phyloP scores from a whole-genome alignment of 2,329 filamentous ascomycete species.

The Calonectria henricotiae region DNA sequence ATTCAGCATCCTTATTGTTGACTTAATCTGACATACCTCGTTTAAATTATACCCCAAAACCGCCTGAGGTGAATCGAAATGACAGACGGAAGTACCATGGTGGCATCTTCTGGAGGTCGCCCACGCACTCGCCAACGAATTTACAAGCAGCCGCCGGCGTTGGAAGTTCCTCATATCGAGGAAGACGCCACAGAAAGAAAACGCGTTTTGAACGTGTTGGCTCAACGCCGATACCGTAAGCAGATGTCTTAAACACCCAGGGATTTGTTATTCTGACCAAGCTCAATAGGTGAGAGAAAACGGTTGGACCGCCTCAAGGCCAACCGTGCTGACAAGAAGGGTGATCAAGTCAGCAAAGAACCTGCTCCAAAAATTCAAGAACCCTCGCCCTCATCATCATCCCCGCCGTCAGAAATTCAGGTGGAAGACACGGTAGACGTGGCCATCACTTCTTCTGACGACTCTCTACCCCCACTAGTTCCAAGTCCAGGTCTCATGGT shows the following conservation, averaged over 20 bases:
- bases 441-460: slow-evolving; percentile 15
- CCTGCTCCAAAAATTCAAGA: slow-evolving; percentile 14
- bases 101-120: slow-evolving; percentile 34
- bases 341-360: slow-evolving; percentile 11
- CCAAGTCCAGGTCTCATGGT: slow-evolving; percentile 41
- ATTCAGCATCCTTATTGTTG: neutral
- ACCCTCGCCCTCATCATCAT: slow-evolving; percentile 28
- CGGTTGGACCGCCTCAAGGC: slow-evolving; percentile 52
- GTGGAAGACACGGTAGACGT: slow-evolving; percentile 30
- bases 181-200: slow-evolving; percentile 70
- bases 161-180: slow-evolving; percentile 66
- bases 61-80: slow-evolving; percentile 16
- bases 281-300: slow-evolving; percentile 55
- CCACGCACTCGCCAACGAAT: slow-evolving; percentile 60
- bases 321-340: slow-evolving; percentile 35
- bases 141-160: slow-evolving; percentile 60
- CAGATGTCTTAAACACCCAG: neutral
- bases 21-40: neutral
- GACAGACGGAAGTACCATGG: slow-evolving; percentile 27
- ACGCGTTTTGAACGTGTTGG: slow-evolving; percentile 69
- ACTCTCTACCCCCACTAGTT: slow-evolving; percentile 23
- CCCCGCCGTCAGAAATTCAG: slow-evolving; percentile 28
- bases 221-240: slow-evolving; percentile 70
- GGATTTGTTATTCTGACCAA: slow-evolving; percentile 26
- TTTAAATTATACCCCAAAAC: neutral